A percentile compares a stretch with the other conserved stretches of the same genome.
Conservation (phyloP, 257 asterid species). For the Solanum rostratum region DNA sequence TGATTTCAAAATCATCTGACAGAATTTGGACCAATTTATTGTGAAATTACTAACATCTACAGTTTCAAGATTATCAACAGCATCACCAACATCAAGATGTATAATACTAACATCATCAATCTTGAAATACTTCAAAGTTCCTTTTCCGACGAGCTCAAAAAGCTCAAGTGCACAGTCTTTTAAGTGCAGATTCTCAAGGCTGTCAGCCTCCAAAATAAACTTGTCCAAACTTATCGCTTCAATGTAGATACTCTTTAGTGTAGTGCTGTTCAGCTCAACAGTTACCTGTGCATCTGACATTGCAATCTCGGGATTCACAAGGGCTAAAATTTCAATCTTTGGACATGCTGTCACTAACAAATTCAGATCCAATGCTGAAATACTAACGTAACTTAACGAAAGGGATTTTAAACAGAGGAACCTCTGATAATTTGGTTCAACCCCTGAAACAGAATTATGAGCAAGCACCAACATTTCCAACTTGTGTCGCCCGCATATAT, state of each 20-base stretch:
- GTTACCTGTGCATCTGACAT: conserved; percentile 74
- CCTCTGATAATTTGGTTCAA: conserved; percentile 69
- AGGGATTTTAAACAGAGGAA: conserved; percentile 59
- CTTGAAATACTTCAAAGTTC: conserved; percentile 55
- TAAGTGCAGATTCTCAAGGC: conserved; percentile 68
- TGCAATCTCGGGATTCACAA: conserved; percentile 61
- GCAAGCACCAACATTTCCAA: conserved; percentile 70
- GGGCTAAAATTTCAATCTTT: conserved; percentile 40
- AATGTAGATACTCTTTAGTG: conserved; percentile 60
- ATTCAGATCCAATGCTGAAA: conserved; percentile 68
- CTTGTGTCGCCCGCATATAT: conserved; percentile 76
- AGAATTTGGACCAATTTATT: conserved; percentile 79
- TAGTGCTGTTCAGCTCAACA: conserved; percentile 54
- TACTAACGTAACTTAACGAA: conserved; percentile 68
- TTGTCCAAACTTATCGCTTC: conserved; percentile 80
- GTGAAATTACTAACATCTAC: conserved; percentile 85
- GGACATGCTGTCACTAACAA: conserved; percentile 69
- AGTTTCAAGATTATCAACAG: conserved; percentile 67
- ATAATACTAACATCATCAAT: conserved; percentile 82
- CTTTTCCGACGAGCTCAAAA: conserved; percentile 74
- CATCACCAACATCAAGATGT: conserved; percentile 80
- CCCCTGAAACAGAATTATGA: conserved; percentile 64
- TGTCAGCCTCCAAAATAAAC: conserved; percentile 70
- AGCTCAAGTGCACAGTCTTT: conserved; percentile 71
- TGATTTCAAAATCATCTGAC: conserved; percentile 68